Percentiles rank a stretch among this genome's conserved stretches.
phyloP scores from a whole-genome alignment of 2,329 filamentous ascomycete genomes.

The Aspergillus ochraceus region DNA sequence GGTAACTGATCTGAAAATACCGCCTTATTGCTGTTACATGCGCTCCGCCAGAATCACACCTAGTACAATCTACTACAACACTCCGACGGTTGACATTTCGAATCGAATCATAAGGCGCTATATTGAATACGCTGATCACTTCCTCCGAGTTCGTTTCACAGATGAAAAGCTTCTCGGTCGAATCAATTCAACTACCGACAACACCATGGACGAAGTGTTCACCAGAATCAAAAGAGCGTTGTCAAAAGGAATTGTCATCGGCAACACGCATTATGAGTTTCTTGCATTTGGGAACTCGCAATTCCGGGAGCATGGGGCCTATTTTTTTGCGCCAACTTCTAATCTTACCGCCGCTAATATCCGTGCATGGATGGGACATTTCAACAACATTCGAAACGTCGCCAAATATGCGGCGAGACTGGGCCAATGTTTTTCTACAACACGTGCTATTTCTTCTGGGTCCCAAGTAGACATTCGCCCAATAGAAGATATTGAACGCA shows the following conservation, averaged over 20 bases:
- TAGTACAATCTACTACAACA: constrained; percentile 74
- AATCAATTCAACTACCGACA: constrained; percentile 58
- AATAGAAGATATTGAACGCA: constrained; percentile 69
- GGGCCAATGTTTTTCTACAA: constrained; percentile 95
- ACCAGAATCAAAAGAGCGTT: constrained; percentile 71
- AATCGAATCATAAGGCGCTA: constrained; percentile 83
- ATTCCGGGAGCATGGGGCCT: constrained; percentile 85
- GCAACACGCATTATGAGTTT: constrained; percentile 80
- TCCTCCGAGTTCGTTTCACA: constrained; percentile 84
- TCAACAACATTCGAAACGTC: constrained; percentile 76
- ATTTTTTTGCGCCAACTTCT: constrained; percentile 79
- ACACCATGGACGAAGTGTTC: constrained; percentile 69
- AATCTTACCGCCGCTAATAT: constrained; percentile 72
- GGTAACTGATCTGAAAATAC: constrained; percentile 56
- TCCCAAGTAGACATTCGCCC: constrained; percentile 59
- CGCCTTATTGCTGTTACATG: constrained; percentile 71
- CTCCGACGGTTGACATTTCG: constrained; percentile 78
- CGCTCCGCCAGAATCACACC: constrained; percentile 81
- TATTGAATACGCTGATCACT: constrained; percentile 68
- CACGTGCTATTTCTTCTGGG: constrained; percentile 66
- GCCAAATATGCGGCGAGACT: constrained; percentile 87
- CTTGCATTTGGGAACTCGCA: constrained; percentile 95
- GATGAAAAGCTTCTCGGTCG: constrained; percentile 70
- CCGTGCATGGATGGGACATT: constrained; percentile 81
- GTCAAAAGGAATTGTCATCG: constrained; percentile 76